phyloP scores from a whole-genome alignment of 176 grass and related monocot genomes.

The Alloteropsis semialata region DNA sequence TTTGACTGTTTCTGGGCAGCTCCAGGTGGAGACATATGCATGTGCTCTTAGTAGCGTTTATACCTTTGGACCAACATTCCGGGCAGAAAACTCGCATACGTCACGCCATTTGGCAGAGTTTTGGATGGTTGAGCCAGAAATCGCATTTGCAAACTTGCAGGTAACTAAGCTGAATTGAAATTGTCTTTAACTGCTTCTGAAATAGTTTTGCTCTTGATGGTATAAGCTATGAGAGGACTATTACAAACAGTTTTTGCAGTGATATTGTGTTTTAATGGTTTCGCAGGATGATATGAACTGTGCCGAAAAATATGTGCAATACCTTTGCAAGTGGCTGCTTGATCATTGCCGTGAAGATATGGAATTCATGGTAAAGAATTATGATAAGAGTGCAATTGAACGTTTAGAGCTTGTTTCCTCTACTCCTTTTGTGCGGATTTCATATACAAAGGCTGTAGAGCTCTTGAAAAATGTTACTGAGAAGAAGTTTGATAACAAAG shows the following conservation, averaged over 20 bases:
- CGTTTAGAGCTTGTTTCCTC: constrained; percentile 82
- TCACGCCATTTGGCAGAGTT: constrained; percentile 91
- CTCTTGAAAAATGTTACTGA: constrained; percentile 65
- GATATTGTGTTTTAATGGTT: not conserved
- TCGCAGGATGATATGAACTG: constrained; percentile 91
- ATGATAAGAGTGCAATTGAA: constrained; percentile 76
- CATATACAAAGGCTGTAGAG: constrained; percentile 81
- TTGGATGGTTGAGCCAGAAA: constrained; percentile 99
- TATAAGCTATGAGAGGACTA: not conserved
- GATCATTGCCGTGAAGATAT: constrained; percentile 77
- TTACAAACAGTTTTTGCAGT: not conserved
- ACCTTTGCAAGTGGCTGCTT: constrained; percentile 94
- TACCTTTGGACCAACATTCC: constrained; percentile 96
- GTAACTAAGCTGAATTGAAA: constrained; percentile 22
- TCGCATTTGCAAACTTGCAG: constrained; percentile 95
- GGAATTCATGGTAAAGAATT: constrained; percentile 93
- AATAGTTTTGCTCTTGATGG: not conserved
- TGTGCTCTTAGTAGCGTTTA: constrained; percentile 88
- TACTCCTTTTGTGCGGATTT: constrained; percentile 66
- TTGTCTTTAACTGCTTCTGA: not conserved
- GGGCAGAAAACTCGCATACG: constrained; percentile 90
- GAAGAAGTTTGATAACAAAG: constrained; percentile 82
- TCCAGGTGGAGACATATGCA: constrained; percentile 95
- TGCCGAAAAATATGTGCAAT: constrained; percentile 85
- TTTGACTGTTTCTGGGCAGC: constrained; percentile 87